phyloP scores from a whole-genome alignment of 2,329 filamentous ascomycete species.

The Pyrenochaeta sp. region DNA sequence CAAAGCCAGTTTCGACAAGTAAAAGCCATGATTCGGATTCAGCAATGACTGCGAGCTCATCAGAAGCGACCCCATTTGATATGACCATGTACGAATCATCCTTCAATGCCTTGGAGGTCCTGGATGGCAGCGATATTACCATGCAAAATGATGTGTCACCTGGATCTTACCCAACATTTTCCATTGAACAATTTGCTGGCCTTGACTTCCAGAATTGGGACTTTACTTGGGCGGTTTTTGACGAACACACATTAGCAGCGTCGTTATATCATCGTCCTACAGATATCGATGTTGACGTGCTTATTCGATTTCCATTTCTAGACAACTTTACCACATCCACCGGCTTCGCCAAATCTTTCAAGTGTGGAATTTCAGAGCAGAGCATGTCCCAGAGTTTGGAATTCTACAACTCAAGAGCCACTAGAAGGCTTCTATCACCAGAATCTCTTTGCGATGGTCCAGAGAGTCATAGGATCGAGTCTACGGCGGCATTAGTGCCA shows the following conservation, averaged over 20 bases:
- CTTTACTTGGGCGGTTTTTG: not conserved
- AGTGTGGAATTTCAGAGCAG: not conserved
- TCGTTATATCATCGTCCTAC: slow-evolving; percentile 1
- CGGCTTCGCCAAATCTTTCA: slow-evolving; percentile 2
- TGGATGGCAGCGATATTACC: not conserved
- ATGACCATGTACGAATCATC: not conserved
- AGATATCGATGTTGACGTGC: slow-evolving; percentile 1
- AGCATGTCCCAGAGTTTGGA: not conserved
- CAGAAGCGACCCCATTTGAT: not conserved
- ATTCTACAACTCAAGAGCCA: not conserved
- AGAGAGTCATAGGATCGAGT: too few species aligned
- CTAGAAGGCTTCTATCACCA: not conserved
- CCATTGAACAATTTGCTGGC: not conserved
- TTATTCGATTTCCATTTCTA: slow-evolving; percentile 6
- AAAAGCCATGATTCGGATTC: too few species aligned
- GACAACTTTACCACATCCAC: not conserved
- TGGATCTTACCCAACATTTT: not conserved
- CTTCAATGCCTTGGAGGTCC: not conserved
- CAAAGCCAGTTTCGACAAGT: not conserved
- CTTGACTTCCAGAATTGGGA: not conserved
- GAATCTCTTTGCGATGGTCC: not conserved
- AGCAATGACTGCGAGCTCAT: too few species aligned
- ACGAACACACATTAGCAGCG: not conserved
- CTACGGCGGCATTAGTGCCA: too few species aligned
- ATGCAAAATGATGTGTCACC: not conserved